Base-by-base conservation (phyloP, 2,329 filamentous ascomycete species). In the Sphaerulina vaccinii region DNA sequence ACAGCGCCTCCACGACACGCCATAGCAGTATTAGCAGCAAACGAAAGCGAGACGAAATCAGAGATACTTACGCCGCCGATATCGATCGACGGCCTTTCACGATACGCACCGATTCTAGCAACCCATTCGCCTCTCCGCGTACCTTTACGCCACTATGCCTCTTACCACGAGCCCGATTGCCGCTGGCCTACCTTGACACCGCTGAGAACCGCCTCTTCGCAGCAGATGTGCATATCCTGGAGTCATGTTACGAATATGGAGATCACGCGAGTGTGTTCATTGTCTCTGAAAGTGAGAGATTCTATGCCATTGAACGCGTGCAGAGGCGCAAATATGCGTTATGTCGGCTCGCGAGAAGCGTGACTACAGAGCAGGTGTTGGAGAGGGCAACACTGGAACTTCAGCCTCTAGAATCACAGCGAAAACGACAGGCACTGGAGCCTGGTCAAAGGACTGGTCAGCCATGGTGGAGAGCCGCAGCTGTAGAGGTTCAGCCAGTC, bases 241-340 rank as follows among this genome's bases (percentile, higher is more conserved):
- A 87, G 56, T 75, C 83, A 35, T 81, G 84, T 24, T 42, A 60
- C 15, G 68, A 78, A 74, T n/a, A 75, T 82, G 61, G 50, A 44
- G 37, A 57, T 10, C 51, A 49, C 16, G 69, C 78, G 11, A 78
- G 77, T 52, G 72, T 88, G 13, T 75, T 89, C 8, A 73, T 89
- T 52, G 84, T 82, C 38, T 80, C 85, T 37, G 72, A 76, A 21
- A 78, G 75, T 54, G 73, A 75, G 50, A 74, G 73, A 29, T 57
- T 81, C 0, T 86, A 82, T 65, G 84, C 79, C 10, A 71, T 88
- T n/a, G 87, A 91, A 71, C 77, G 81, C 19, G 81, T 87, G 29
- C 73, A 76, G 13, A 69, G 72, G 40, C 78, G 79, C 1, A 73
- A 86, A 3, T 91, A 88, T 66, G 80, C 81, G 9, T 66, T 89